Evolutionary conservation across 2,329 filamentous ascomycete species (phyloP).

Genomic region (Rhynchosporium graminicola): DNA sequence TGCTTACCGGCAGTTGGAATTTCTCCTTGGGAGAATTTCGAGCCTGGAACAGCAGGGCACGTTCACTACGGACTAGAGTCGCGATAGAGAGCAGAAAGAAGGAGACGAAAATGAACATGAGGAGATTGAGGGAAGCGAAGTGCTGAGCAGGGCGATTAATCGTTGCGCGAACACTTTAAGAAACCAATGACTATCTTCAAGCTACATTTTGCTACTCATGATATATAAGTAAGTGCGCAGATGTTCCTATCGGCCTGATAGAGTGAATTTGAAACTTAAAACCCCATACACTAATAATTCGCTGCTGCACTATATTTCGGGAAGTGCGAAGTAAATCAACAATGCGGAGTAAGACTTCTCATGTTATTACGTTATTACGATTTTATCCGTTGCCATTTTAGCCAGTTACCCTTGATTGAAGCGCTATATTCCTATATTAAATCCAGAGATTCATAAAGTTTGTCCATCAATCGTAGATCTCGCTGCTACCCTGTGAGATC

Average conservation of each 20-base stretch:
- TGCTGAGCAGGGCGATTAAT: too few relatives aligned
- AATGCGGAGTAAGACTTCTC: too few relatives aligned
- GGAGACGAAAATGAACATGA: background rate
- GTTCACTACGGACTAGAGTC: conserved; percentile 31
- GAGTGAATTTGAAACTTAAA: too few relatives aligned
- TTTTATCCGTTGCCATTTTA: background rate
- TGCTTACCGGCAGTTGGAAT: conserved; percentile 61
- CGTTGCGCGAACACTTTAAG: too few relatives aligned
- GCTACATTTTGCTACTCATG: too few relatives aligned
- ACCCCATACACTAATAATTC: too few relatives aligned
- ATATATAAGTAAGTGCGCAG: too few relatives aligned
- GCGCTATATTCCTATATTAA: background rate
- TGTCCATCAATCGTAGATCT: background rate
- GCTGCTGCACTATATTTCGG: too few relatives aligned
- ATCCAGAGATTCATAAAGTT: background rate
- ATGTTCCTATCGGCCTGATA: too few relatives aligned
- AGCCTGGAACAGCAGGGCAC: conserved; percentile 43
- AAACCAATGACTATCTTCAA: too few relatives aligned
- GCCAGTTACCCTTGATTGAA: background rate
- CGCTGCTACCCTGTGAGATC: background rate
- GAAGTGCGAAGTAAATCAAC: too few relatives aligned
- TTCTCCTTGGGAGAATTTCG: conserved; percentile 59
- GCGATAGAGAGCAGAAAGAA: background rate
- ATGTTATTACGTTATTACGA: background rate
- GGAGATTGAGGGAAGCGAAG: too few relatives aligned